Base-by-base conservation (phyloP, 805 yeast species). In the Candida loeiensis region DNA sequence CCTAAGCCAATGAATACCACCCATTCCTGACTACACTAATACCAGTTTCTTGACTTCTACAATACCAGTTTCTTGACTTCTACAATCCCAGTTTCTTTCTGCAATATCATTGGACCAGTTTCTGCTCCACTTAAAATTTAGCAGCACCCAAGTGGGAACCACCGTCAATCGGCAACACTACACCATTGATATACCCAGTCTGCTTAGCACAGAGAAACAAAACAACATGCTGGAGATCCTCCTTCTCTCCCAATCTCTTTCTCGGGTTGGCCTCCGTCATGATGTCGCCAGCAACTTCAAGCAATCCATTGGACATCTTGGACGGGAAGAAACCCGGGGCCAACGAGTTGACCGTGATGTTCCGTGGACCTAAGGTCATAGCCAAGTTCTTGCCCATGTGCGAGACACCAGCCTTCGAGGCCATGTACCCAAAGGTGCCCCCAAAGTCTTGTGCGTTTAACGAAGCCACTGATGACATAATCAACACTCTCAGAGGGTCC, bases 321-420 rank as follows among this genome's bases (percentile, higher is more conserved):
- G 83, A 72, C 15, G 85, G 85, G 73, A 83, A 80, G 56, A 81
- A 84, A 0, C 91, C 91, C 0, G 90, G 90, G 5, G 88, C 87
- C 46, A 83, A 58, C 9, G 78, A 65, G 61, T 84, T 83, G 42
- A 82, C 88, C 34, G 78, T 82, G 51, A 83, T 75, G 61, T 82
- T 76, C 32, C 69, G 63, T 4, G 81, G 82, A 2, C 85, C 89
- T 50, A 84, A 68, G 53, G 80, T 82, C 29, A 74, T 58, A 2
- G 90, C 85, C 49, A 83, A 69, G 43, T 71, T 61, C 58, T 76
- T 78, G 21, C 82, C 81, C 58, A 83, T 53, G 55, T 83, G 90
- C 42, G 79, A 73, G 4, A 84, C 80, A 31, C 85, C 90, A 3
- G 89, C 85, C 58, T 83, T 83, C 30, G 89, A 81, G 13, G 89